A percentile compares a stretch with the other conserved stretches of the same genome.
Evolutionary conservation across 768 basidiomycete genomes (phyloP).

Genomic region (Dentipellis sp.): DNA sequence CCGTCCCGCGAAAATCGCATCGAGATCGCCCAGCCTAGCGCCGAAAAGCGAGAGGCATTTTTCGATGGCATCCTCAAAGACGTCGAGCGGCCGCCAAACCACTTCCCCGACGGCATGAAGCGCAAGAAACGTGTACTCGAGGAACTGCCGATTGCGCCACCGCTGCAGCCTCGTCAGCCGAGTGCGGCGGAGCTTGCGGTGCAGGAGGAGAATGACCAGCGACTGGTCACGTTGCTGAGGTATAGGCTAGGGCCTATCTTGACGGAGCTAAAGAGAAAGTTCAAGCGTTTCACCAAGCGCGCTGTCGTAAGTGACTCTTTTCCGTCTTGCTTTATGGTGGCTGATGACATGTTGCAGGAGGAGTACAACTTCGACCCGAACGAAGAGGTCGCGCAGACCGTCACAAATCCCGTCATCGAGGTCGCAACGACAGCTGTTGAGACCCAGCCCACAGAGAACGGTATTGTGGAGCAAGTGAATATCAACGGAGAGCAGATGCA

Average conservation of each 20-base stretch:
- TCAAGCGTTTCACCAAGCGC: conserved; percentile 79
- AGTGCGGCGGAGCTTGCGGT: conserved; percentile 73
- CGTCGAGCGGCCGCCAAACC: conserved; percentile 66
- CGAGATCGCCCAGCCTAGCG: conserved; percentile 41
- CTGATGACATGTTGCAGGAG: conserved; percentile 37
- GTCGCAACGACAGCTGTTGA: conserved; percentile 29
- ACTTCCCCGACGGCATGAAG: conserved; percentile 84
- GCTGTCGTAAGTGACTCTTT: conserved; percentile 46
- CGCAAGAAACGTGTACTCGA: conserved; percentile 80
- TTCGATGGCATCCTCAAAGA: conserved; percentile 68
- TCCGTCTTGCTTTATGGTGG: background rate
- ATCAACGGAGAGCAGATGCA: conserved; percentile 27
- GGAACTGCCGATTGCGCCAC: conserved; percentile 80
- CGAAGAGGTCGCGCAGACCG: conserved; percentile 18
- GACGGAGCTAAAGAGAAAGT: conserved; percentile 84
- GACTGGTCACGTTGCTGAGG: conserved; percentile 71
- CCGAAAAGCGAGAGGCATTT: conserved; percentile 57
- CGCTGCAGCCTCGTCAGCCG: conserved; percentile 76
- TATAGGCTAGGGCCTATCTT: conserved; percentile 88
- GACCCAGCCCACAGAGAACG: conserved; percentile 30
- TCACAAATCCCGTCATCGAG: conserved; percentile 20
- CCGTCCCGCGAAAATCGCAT: conserved; percentile 65
- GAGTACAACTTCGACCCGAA: conserved; percentile 55
- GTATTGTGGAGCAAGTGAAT: conserved; percentile 28
- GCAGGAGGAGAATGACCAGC: conserved; percentile 77